Conservation (phyloP, 2,329 filamentous ascomycete genomes). For the Chaetomiaceae sp. region DNA sequence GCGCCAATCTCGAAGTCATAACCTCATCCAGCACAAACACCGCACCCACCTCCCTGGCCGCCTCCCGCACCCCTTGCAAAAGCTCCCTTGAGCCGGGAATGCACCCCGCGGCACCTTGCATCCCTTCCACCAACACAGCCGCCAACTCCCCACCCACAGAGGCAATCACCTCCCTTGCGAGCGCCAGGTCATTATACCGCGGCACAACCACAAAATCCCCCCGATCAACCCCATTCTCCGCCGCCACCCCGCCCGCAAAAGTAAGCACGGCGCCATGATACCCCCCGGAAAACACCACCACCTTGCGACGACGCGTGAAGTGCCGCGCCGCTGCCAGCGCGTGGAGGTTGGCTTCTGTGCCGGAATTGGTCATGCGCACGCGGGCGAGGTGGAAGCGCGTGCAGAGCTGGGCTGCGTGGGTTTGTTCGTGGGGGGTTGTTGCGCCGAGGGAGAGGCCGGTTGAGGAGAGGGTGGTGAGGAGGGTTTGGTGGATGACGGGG, state of each 20-base stretch:
- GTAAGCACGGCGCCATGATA: slow-evolving; percentile 48
- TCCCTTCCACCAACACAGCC: slow-evolving; percentile 60
- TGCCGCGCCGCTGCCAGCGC: slow-evolving; percentile 50
- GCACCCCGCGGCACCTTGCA: slow-evolving; percentile 60
- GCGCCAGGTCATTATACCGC: slow-evolving; percentile 54
- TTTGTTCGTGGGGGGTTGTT: slow-evolving; percentile 46
- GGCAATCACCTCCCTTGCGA: slow-evolving; percentile 39
- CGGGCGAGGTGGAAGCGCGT: slow-evolving; percentile 50
- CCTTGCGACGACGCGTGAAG: slow-evolving; percentile 41
- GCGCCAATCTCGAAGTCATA: slow-evolving; percentile 58
- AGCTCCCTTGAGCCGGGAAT: slow-evolving; percentile 49
- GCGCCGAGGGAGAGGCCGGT: slow-evolving; percentile 52
- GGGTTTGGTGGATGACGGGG: slow-evolving; percentile 45
- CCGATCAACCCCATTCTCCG: slow-evolving; percentile 43
- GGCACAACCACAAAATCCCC: slow-evolving; percentile 54
- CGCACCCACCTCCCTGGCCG: slow-evolving; percentile 42
- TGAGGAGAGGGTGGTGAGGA: slow-evolving; percentile 40
- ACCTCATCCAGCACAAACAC: slow-evolving; percentile 68
- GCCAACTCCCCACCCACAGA: slow-evolving; percentile 40
- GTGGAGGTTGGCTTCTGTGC: slow-evolving; percentile 60
- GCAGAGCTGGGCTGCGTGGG: slow-evolving; percentile 48
- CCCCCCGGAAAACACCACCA: slow-evolving; percentile 46
- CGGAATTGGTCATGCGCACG: slow-evolving; percentile 60
- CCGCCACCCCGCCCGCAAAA: slow-evolving; percentile 32
- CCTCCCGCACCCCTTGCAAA: slow-evolving; percentile 44